Conservation (phyloP, 75 land plant species). For the Isoetes taiwanensis region DNA sequence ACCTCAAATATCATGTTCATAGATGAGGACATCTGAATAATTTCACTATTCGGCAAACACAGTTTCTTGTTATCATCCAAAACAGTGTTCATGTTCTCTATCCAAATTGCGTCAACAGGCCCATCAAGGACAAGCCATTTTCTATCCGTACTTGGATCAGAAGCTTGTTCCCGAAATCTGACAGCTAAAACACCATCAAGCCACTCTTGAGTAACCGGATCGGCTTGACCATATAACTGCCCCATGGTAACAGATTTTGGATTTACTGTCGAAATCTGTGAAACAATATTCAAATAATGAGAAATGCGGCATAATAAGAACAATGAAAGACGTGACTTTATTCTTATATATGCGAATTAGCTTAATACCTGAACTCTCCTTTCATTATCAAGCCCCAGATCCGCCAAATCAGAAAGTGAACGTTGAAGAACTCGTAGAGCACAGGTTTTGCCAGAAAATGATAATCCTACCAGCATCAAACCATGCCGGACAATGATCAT, state of each 20-base stretch:
- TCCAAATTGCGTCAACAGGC: slow-evolving; percentile 36
- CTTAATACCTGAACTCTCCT: slow-evolving; percentile 23
- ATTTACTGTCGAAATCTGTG: slow-evolving; percentile 22
- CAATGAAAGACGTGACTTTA: neutral
- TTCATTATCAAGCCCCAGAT: slow-evolving; percentile 21
- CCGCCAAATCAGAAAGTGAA: slow-evolving; percentile 25
- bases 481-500: slow-evolving; percentile 38
- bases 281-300: neutral
- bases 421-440: slow-evolving; percentile 25
- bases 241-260: slow-evolving; percentile 38
- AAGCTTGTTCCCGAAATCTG: slow-evolving; percentile 30
- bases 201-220: slow-evolving; percentile 30
- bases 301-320: neutral
- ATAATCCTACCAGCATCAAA: slow-evolving; percentile 29
- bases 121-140: slow-evolving; percentile 34
- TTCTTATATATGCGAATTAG: neutral
- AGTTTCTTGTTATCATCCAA: slow-evolving; percentile 34
- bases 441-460: slow-evolving; percentile 32
- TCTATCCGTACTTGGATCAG: slow-evolving; percentile 26
- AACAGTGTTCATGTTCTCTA: slow-evolving; percentile 33
- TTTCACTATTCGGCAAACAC: slow-evolving; percentile 31
- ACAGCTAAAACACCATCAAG: slow-evolving; percentile 30
- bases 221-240: slow-evolving; percentile 29
- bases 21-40: slow-evolving; percentile 32
- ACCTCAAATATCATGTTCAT: slow-evolving; percentile 40